Evolutionary conservation across 805 yeast species (phyloP), one percentile per base, ranked within the genome.

Genomic region (Wickerhamiella parazyma): DNA sequence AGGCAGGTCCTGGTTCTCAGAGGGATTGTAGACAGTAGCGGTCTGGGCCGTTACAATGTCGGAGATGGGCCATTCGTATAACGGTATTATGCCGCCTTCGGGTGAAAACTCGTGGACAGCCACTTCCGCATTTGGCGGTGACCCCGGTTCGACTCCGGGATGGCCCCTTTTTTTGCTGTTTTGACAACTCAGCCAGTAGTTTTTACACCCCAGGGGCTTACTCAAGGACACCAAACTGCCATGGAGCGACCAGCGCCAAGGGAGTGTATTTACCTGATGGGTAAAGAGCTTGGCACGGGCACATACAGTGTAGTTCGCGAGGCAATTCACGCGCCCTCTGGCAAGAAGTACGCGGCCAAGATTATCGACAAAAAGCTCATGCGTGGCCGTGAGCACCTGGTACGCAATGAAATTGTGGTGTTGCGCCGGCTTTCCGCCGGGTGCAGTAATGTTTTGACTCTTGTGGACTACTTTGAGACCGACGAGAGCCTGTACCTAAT

Each of bases 401-500:
- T 80, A 16, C 75, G 74, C 45, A 73, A 78, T 49, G 89, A 80
- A 57, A 72, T 80, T 46, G 61, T 66, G 6, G 69, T 78, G 1
- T 65, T 80, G 35, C 67, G 67, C 56, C 68, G 67, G 21, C 61
- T 76, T 8, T 70, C 76, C 38, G 61, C 61, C 47, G 69, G 68
- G 26, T 75, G 73, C 47, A 60, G 69, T 18, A 74, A 77, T 55
- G 68, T 80, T 11, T 62, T 80, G 43, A 77, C 77, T 33, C 59
- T 80, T 41, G 67, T 75, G 8, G 87, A 80, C 61, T 76, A 71
- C 59, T 80, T 80, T 56, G 86, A 80, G 56, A 80, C 89, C 0
- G 63, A 66, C 4, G 71, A 73, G 44, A 65, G 68, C 51, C 55
- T 66, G 31, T 66, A 67, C 47, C 55, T 80, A 38, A 72, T 80